phyloP scores from a whole-genome alignment of 257 asterid genomes.

The Nyctanthes arbortristis region DNA sequence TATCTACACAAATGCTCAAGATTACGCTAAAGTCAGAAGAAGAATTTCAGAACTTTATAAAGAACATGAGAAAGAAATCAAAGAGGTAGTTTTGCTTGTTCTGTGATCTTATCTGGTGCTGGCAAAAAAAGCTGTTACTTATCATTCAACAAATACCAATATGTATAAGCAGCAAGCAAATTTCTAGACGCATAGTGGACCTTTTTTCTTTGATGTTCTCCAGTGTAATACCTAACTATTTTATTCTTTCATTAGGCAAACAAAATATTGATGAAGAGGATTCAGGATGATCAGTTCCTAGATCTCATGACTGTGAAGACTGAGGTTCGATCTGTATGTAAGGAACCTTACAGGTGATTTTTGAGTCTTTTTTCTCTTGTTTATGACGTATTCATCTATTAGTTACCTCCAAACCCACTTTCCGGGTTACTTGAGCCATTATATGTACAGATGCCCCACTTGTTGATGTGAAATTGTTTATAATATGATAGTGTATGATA shows the following conservation, averaged over 20 bases:
- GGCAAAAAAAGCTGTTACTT: constrained; percentile 2
- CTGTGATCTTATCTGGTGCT: not conserved
- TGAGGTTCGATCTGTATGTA: constrained; percentile 75
- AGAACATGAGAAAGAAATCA: constrained; percentile 83
- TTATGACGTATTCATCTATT: not conserved
- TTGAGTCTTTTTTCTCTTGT: not conserved
- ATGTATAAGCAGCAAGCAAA: not conserved
- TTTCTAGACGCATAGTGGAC: not conserved
- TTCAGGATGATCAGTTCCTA: constrained; percentile 85
- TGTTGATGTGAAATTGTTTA: not conserved
- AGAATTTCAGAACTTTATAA: constrained; percentile 72
- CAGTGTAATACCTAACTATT: constrained; percentile 9
- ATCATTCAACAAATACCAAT: not conserved
- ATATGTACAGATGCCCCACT: not conserved
- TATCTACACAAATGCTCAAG: constrained; percentile 85
- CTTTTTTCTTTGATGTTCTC: not conserved
- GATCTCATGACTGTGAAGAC: constrained; percentile 74
- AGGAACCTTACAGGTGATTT: constrained; percentile 86
- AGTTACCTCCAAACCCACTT: not conserved
- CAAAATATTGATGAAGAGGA: constrained; percentile 65
- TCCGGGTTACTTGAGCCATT: not conserved
- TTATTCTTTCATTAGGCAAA: constrained; percentile 59
- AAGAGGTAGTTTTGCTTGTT: constrained; percentile 55
- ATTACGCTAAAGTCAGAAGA: constrained; percentile 66
- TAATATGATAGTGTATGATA: not conserved